Base-by-base conservation (phyloP, 2,329 filamentous ascomycete species). In the Exophiala sp. region DNA sequence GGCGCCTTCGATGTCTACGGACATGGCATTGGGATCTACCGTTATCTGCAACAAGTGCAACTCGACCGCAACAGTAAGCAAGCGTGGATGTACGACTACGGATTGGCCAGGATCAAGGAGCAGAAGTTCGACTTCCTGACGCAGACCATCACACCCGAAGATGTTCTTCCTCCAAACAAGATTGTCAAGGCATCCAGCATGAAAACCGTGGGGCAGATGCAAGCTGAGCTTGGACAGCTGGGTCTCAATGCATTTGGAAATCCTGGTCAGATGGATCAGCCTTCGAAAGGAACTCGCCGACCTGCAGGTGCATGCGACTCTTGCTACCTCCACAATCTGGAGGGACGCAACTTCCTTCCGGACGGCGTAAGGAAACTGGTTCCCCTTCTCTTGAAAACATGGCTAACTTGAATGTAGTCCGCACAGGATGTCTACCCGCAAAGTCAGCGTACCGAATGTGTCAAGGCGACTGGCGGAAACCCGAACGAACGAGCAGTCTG, bases 1-100 rank as follows among this genome's bases (percentile, higher is more conserved):
- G 43, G 43, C 12, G 43, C 20, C 16, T 46, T 46, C 43, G 34
- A 46, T 32, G n/a, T 21, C 11, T 46, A 46, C 16, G 43, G 21
- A n/a, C 43, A 46, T 10, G 43, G 43, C 2, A 34, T 46, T 24
- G 43, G 21, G n/a, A 46, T 32, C 5, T 34, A 16, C 8, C 43
- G 20, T 7, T 46, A 32, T 18, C n/a, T 46, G 12, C 11, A 34
- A 9, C 43, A 46, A 18, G 11, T 34, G 21, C 21, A 32, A 46
- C 43, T 46, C 29, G 29, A 32, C 9, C 43, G 12, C 9, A 3
- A 32, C 10, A 29, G 43, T 3, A 9, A 29, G 7, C 43, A 20
- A 5, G 20, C 12, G 3, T 46, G 43, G 43, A 46, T 46, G 43
- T 46, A 34, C 43, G 24, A 46, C 24, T 46, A 46, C 20, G 12